Percentiles rank a stretch among this genome's conserved stretches.
Evolutionary conservation across 768 basidiomycete genomes (phyloP).

Genomic region (Clitopilus hobsonii): DNA sequence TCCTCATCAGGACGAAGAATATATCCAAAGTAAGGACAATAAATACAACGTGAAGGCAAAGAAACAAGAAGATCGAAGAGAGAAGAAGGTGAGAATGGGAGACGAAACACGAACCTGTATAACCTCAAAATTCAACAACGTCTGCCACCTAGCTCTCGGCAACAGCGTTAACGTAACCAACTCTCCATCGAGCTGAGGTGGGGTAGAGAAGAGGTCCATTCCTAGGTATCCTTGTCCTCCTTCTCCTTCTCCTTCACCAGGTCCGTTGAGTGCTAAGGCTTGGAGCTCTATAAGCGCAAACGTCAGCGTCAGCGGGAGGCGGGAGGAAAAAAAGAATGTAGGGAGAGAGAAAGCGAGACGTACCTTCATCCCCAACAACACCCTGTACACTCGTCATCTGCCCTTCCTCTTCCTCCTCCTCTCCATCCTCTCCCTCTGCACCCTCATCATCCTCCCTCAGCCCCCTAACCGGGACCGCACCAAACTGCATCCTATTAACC

Average conservation of each 20-base stretch:
- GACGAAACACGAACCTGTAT: slow-evolving; percentile 59
- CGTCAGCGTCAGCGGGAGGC: slow-evolving; percentile 4
- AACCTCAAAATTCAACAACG: slow-evolving; percentile 91
- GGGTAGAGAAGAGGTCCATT: slow-evolving; percentile 72
- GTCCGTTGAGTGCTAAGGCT: too few relatives aligned
- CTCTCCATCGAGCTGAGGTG: slow-evolving; percentile 84
- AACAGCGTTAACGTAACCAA: slow-evolving; percentile 91
- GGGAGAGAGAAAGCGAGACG: too few relatives aligned
- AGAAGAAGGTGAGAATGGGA: slow-evolving; percentile 4
- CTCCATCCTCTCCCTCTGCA: slow-evolving; percentile 30
- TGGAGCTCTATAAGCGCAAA: slow-evolving; percentile 52
- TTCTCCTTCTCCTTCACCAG: too few relatives aligned
- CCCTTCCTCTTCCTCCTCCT: slow-evolving; percentile 31
- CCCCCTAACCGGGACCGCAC: slow-evolving; percentile 80
- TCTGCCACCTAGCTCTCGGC: slow-evolving; percentile 94
- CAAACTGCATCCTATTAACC: slow-evolving; percentile 95
- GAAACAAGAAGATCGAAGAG: background rate
- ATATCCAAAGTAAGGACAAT: too few relatives aligned
- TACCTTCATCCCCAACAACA: slow-evolving; percentile 75
- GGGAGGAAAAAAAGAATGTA: too few relatives aligned
- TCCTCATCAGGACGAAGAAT: too few relatives aligned
- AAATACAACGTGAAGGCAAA: too few relatives aligned
- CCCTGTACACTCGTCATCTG: slow-evolving; percentile 90
- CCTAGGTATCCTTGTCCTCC: too few relatives aligned
- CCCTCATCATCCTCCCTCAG: slow-evolving; percentile 75